Percentiles rank a stretch among this genome's conserved stretches.
Evolutionary conservation across 2,329 filamentous ascomycete species (phyloP).

Genomic region (Cercospora beticola): DNA sequence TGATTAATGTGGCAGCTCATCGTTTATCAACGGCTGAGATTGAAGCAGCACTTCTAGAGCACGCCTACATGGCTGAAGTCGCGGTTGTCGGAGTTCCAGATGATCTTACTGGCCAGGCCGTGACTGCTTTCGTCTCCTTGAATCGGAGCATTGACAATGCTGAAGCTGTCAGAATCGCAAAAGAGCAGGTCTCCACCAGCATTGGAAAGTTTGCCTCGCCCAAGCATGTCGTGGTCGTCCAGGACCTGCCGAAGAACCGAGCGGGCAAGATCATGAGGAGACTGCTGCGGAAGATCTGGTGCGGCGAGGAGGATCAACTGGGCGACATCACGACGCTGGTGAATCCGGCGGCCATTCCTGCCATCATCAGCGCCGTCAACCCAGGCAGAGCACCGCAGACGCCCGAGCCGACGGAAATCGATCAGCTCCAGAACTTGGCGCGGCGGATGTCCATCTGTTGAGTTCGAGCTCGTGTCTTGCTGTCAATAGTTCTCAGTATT

Average conservation of each 20-base stretch:
- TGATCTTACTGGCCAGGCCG: neutral
- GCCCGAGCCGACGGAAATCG: neutral
- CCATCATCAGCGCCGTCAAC: neutral
- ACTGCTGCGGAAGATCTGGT: neutral
- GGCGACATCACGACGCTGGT: neutral
- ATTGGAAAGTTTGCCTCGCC: neutral
- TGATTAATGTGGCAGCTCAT: neutral
- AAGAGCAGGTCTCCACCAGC: neutral
- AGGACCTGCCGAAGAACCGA: neutral
- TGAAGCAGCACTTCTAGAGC: neutral
- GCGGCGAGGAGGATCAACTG: neutral
- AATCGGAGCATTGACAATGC: slow-evolving; percentile 71
- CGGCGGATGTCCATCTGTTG: neutral
- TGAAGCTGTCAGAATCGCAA: neutral
- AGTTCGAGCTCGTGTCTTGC: neutral
- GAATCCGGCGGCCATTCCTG: neutral
- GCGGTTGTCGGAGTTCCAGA: neutral
- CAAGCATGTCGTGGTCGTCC: neutral
- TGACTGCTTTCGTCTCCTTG: slow-evolving; percentile 51
- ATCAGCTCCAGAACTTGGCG: neutral
- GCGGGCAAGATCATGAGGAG: neutral
- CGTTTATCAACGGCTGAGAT: neutral
- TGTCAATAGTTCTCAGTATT: neutral
- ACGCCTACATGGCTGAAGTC: neutral
- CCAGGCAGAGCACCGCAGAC: neutral